Base-by-base conservation (phyloP, 1,139 yeast species). In the Yamadazyma atmosphaerica region DNA sequence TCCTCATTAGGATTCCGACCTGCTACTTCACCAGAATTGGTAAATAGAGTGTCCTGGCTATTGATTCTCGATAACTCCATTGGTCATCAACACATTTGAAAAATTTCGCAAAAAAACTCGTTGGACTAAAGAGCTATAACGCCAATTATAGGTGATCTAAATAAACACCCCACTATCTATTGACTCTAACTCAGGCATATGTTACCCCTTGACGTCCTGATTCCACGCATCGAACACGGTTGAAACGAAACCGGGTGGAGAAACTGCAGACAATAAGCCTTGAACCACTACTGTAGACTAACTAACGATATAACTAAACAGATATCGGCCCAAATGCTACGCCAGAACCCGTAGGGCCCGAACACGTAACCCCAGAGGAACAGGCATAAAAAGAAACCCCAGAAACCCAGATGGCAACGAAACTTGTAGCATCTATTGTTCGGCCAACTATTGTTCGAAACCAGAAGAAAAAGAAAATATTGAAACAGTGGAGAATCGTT, bases 11-110 rank as follows among this genome's bases (percentile, higher is more conserved):
- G 19, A 28, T 16, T 11, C n/a, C 21, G 12, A 28, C 16, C 21
- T 4, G 5, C 29, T 12, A 4, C 16, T 5, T 4, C 15, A 21
- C 7, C 7, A 21, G 23, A 21, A 7, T 7, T 21, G 10, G 38
- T 34, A 22, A 39, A 25, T n/a, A 42, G 34, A 8, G 47, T 44
- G 9, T 41, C 38, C 32, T 35, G 41, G 30, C 38, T 38, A 21
- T 42, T 44, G 11, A 41, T 25, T 8, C 35, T 34, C 4, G 16
- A 13, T 9, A 22, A 33, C 23, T 19, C 14, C 26, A 33, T 33
- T 30, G 14, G 7, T n/a, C 4, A 16, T 32, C 34, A 32, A 19
- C 34, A 11, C 25, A 5, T 13, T 32, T 25, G 5, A 23, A n/a
- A 23, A 23, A 8, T 9, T n/a, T 23, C 26, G 26, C 26, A 23